phyloP scores from a whole-genome alignment of 371 early-diverging fungal genomes.

The Choanephora cucurbitarum region DNA sequence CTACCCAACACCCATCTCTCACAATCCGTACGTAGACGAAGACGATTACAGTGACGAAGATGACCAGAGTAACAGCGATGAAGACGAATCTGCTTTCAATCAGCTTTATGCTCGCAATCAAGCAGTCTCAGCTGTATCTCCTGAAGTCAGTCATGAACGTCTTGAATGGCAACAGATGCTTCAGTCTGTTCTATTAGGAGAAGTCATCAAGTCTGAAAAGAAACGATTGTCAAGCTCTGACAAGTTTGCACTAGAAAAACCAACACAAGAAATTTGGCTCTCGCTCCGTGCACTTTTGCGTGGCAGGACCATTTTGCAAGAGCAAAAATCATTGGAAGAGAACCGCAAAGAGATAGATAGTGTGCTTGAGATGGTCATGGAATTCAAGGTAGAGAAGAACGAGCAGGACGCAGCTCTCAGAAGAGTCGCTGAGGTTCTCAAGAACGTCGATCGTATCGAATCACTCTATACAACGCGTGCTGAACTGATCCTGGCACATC shows the following conservation, averaged over 20 bases:
- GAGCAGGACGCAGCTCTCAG: conserved; percentile 46
- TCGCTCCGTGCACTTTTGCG: conserved; percentile 70
- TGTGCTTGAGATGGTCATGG: conserved; percentile 65
- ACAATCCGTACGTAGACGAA: conserved; percentile 25
- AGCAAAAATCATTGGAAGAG: conserved; percentile 69
- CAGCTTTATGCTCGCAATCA: conserved; percentile 40
- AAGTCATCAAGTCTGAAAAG: conserved; percentile 85
- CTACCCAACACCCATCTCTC: conserved; percentile 14
- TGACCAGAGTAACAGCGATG: conserved; percentile 29
- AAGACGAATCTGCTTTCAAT: conserved; percentile 36
- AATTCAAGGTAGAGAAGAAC: conserved; percentile 59
- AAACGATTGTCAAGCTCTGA: conserved; percentile 64
- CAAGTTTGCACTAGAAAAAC: conserved; percentile 51
- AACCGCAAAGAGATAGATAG: conserved; percentile 64
- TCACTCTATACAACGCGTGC: conserved; percentile 75
- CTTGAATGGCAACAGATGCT: conserved; percentile 87
- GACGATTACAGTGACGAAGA: conserved; percentile 37
- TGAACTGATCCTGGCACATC: conserved; percentile 67
- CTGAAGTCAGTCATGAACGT: conserved; percentile 68
- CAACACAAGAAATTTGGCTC: conserved; percentile 76
- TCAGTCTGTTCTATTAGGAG: conserved; percentile 80
- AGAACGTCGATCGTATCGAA: conserved; percentile 76
- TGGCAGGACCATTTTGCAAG: conserved; percentile 63
- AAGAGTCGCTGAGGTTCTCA: conserved; percentile 70
- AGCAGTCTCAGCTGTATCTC: conserved; percentile 36